Percentiles rank a stretch among this genome's conserved stretches.
phyloP scores from a whole-genome alignment of 805 yeast genomes.

The Yarrowia osloensis region DNA sequence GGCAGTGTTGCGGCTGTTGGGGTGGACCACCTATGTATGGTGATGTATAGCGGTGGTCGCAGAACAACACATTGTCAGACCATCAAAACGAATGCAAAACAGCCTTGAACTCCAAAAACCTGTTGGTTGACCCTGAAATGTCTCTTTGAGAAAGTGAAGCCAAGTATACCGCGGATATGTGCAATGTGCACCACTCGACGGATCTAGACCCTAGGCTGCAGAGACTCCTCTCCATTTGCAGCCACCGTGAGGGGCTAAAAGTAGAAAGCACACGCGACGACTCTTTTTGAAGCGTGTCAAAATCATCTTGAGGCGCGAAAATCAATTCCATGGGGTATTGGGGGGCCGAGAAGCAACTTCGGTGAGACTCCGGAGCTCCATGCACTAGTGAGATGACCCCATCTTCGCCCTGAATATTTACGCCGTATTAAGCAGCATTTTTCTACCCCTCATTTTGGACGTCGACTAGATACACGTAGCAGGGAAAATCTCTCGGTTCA shows the following conservation, averaged over 20 bases:
- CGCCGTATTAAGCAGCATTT: background rate
- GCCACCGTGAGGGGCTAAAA: background rate
- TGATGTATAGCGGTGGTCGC: background rate
- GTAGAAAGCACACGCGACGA: background rate
- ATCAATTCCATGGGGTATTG: background rate
- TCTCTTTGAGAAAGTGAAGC: no score
- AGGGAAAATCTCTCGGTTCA: background rate
- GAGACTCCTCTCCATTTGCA: background rate
- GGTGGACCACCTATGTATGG: background rate
- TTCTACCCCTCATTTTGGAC: background rate
- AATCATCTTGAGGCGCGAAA: background rate
- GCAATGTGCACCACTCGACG: background rate
- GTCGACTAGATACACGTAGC: background rate
- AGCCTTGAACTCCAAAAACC: background rate
- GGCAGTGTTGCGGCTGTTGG: background rate
- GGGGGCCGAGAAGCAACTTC: background rate
- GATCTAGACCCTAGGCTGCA: slow-evolving; percentile 6
- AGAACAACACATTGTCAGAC: background rate
- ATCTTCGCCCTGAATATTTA: background rate
- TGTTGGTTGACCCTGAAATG: background rate
- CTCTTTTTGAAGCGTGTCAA: no score
- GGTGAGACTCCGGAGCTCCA: background rate
- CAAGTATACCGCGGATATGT: background rate
- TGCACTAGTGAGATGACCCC: background rate
- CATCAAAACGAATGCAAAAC: no score